Conservation (phyloP, 2,329 filamentous ascomycete species). For the Colletotrichum abscissum region DNA sequence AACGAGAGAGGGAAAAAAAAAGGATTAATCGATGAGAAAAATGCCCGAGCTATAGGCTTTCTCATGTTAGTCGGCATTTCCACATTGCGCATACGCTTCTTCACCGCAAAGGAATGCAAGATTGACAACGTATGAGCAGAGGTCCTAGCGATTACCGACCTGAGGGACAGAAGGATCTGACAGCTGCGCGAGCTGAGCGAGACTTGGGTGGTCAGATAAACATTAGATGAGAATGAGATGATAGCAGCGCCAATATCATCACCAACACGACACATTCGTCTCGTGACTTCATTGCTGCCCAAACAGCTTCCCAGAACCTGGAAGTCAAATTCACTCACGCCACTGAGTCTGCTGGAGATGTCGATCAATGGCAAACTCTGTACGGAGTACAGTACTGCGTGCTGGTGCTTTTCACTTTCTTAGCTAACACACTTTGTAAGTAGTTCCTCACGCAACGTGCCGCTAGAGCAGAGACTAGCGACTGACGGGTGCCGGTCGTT, state of each 20-base stretch:
- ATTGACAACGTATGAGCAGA: not conserved
- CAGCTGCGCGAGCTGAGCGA: not conserved
- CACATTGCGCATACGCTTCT: not conserved
- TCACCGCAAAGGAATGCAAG: slow-evolving; percentile 13
- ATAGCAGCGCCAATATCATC: not conserved
- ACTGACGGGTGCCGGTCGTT: not conserved
- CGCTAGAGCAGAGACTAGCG: slow-evolving; percentile 19
- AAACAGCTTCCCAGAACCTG: not conserved
- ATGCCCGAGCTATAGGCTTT: not conserved
- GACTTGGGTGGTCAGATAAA: not conserved
- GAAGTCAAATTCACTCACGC: not conserved
- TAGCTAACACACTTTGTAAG: not conserved
- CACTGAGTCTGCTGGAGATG: not conserved
- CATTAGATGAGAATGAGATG: not conserved
- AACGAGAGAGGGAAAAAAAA: not conserved
- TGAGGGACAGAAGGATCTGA: not conserved
- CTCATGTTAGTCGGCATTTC: not conserved
- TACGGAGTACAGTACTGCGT: too few species aligned
- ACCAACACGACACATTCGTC: not conserved
- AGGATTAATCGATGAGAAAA: not conserved
- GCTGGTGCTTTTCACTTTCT: not conserved
- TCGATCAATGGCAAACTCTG: not conserved
- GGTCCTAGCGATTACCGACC: not conserved
- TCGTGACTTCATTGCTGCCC: not conserved
- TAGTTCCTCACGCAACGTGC: not conserved